Percentiles rank a stretch among this genome's conserved stretches.
These are phyloP conservation scores for Butyriboletus loyo DNA, from an alignment of 768 basidiomycete species.

Conservation along the genomic window DNA sequence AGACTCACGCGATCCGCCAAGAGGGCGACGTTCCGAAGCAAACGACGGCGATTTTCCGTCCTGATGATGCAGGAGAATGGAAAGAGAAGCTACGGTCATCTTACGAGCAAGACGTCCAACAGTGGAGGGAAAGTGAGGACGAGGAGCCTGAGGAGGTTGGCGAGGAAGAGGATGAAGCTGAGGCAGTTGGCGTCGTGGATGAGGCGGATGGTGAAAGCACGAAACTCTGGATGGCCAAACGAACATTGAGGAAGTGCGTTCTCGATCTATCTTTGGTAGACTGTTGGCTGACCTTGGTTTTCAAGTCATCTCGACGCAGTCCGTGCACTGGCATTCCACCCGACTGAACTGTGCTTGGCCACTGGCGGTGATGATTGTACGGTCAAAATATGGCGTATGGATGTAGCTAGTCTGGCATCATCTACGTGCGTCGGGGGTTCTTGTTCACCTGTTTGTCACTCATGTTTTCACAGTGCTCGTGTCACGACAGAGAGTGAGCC, in stretches of 20 bases:
- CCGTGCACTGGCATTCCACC: constrained; percentile 86
- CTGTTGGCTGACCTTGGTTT: constrained; percentile 5
- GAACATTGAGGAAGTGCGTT: constrained; percentile 85
- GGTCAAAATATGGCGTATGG: constrained; percentile 94
- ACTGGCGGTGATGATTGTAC: constrained; percentile 94
- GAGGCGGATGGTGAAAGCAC: constrained; percentile 64
- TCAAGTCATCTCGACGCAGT: constrained; percentile 90
- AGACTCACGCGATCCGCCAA: constrained; percentile 5
- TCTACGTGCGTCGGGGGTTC: constrained; percentile 58
- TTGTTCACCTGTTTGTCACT: neutral
- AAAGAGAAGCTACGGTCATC: constrained; percentile 69
- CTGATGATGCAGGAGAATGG: constrained; percentile 86
- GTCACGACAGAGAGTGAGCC: constrained; percentile 88
- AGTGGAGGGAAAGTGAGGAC: constrained; percentile 47
- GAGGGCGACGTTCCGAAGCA: constrained; percentile 22
- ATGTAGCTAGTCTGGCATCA: constrained; percentile 69
- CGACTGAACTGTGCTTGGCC: constrained; percentile 79
- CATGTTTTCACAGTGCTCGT: constrained; percentile 46
- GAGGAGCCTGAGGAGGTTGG: constrained; percentile 62
- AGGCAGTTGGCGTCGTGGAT: constrained; percentile 49
- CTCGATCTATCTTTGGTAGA: constrained; percentile 6
- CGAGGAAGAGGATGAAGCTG: constrained; percentile 70
- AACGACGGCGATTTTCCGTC: constrained; percentile 80
- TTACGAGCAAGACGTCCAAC: constrained; percentile 45
- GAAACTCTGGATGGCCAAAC: constrained; percentile 82